Percentiles rank a stretch among this genome's conserved stretches.
These are phyloP conservation scores for Wickerhamiella alocasiicola DNA, from an alignment of 805 yeast species.

Conservation along the genomic window DNA sequence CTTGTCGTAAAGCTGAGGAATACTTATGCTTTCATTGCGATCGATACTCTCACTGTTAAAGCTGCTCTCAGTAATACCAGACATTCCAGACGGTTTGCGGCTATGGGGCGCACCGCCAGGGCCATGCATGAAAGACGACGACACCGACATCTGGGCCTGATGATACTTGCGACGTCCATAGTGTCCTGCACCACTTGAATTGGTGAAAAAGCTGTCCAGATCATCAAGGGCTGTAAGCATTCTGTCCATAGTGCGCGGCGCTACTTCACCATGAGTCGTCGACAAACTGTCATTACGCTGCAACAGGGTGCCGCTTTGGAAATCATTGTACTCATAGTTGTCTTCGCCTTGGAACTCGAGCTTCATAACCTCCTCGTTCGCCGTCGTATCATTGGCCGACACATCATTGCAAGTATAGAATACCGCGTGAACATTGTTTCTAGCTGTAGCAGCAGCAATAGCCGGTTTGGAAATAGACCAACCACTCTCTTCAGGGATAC, in stretches of 20 bases:
- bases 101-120: slow-evolving; percentile 4
- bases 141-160: slow-evolving; percentile 1
- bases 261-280: slow-evolving; percentile 9
- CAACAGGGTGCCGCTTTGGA: not conserved
- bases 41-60: slow-evolving; percentile 11
- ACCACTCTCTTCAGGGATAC: slow-evolving; percentile 88
- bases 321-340: slow-evolving; percentile 20
- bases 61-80: slow-evolving; percentile 12
- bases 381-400: slow-evolving; percentile 22
- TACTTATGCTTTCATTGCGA: slow-evolving; percentile 23
- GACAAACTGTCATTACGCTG: slow-evolving; percentile 10
- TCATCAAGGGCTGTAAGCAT: slow-evolving; percentile 23
- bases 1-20: slow-evolving; percentile 67
- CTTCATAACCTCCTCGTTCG: slow-evolving; percentile 19
- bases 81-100: slow-evolving; percentile 2
- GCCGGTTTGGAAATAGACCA: slow-evolving; percentile 98
- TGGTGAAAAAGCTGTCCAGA: slow-evolving; percentile 22
- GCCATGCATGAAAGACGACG: slow-evolving; percentile 5
- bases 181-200: slow-evolving; percentile 15
- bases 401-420: slow-evolving; percentile 60
- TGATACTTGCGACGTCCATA: slow-evolving; percentile 5
- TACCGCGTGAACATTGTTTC: slow-evolving; percentile 92
- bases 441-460: slow-evolving; percentile 71
- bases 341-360: slow-evolving; percentile 28
- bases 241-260: slow-evolving; percentile 20